Evolutionary conservation across 345 rosid species (phyloP).

Genomic region (Camelina neglecta): DNA sequence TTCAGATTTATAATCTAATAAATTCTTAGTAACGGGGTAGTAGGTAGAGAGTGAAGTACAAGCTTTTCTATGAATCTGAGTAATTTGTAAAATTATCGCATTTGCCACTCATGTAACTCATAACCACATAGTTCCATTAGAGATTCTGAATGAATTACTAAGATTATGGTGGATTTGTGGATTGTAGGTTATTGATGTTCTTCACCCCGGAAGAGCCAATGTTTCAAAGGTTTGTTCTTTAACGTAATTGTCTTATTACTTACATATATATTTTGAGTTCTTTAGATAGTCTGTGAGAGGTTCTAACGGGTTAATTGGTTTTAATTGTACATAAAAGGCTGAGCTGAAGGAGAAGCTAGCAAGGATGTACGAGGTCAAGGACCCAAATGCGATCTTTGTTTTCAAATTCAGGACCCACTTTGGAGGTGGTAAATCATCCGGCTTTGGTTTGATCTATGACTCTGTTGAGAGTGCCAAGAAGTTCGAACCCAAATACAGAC

Average conservation of each 20-base stretch:
- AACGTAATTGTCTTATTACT: neutral
- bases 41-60: neutral
- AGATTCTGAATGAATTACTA: neutral
- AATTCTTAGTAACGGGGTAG: neutral
- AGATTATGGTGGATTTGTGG: neutral
- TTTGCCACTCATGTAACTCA: neutral
- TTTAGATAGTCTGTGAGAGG: neutral
- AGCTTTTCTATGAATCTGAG: constrained; percentile 1
- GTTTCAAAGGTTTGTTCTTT: constrained; percentile 72
- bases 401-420: constrained; percentile 96
- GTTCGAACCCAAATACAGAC: constrained; percentile 94
- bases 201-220: constrained; percentile 94
- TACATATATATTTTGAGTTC: neutral
- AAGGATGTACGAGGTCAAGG: constrained; percentile 87
- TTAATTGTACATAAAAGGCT: constrained; percentile 46
- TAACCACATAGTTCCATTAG: too few relatives aligned
- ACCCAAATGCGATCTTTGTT: constrained; percentile 86
- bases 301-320: neutral
- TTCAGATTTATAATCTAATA: neutral
- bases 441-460: constrained; percentile 95
- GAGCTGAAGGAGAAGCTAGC: constrained; percentile 90
- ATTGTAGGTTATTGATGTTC: constrained; percentile 84
- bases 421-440: constrained; percentile 99
- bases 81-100: neutral
- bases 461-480: constrained; percentile 89